phyloP scores from a whole-genome alignment of 345 rosid species.

The Leavenworthia alabamica region DNA sequence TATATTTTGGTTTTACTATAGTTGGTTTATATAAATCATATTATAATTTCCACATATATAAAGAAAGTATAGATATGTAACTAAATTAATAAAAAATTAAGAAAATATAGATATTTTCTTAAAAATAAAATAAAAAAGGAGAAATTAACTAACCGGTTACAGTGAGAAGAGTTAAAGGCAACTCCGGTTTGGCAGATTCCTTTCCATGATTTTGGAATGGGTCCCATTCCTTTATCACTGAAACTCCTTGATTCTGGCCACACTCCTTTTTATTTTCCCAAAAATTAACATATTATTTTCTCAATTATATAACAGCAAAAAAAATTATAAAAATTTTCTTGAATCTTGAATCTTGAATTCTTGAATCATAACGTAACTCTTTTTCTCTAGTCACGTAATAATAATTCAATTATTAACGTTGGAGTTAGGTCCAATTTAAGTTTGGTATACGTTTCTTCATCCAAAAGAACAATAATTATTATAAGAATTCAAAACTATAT shows the following conservation, averaged over 20 bases:
- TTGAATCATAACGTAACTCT: slow-evolving; percentile 22
- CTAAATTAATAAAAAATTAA: neutral
- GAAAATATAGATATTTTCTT: neutral
- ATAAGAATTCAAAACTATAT: neutral
- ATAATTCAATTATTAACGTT: slow-evolving; percentile 25
- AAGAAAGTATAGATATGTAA: neutral
- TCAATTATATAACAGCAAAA: neutral
- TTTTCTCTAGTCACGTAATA: slow-evolving; percentile 15
- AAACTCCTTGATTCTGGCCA: slow-evolving; percentile 94
- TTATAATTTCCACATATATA: neutral
- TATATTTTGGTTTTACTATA: neutral
- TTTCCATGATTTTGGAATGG: slow-evolving; percentile 79
- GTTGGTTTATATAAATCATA: neutral
- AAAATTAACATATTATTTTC: neutral
- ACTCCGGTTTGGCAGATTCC: slow-evolving; percentile 75
- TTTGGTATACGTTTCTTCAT: slow-evolving; percentile 23
- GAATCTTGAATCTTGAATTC: slow-evolving; percentile 15
- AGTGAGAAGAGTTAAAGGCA: slow-evolving; percentile 60
- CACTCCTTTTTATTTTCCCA: slow-evolving; percentile 44
- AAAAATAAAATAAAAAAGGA: neutral
- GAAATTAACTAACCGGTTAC: slow-evolving; percentile 46
- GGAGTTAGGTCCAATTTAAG: slow-evolving; percentile 30
- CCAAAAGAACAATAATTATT: slow-evolving; percentile 14
- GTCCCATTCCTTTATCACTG: slow-evolving; percentile 67
- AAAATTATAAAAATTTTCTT: neutral